Conservation (phyloP, 257 asterid genomes). For the Solanum ossicruentum region DNA sequence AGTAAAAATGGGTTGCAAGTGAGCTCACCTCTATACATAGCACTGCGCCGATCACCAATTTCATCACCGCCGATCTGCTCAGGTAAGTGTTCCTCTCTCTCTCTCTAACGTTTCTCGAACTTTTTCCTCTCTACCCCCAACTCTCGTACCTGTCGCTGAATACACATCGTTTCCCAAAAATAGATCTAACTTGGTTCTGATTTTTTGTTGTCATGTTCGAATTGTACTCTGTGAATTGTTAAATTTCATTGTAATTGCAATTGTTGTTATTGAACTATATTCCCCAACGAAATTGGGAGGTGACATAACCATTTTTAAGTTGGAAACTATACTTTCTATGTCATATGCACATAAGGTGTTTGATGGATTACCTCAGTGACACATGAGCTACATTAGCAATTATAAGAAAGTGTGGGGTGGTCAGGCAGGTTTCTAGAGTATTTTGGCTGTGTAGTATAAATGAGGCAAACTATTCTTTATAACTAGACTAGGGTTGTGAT, state of each 20-base stretch:
- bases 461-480: neutral
- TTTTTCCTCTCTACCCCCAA: neutral
- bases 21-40: neutral
- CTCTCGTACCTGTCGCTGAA: neutral
- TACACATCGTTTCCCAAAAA: neutral
- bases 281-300: neutral
- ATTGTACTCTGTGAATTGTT: neutral
- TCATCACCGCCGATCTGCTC: neutral
- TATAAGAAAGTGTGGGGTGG: neutral
- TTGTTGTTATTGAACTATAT: neutral
- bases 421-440: neutral
- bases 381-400: neutral
- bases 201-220: neutral
- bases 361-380: neutral
- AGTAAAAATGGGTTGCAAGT: neutral
- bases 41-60: too few species aligned
- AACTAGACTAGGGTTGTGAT: neutral
- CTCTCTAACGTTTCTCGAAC: neutral
- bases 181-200: neutral
- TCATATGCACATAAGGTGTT: neutral
- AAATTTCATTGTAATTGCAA: neutral
- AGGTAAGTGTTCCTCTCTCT: neutral
- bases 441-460: neutral
- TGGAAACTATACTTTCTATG: neutral
- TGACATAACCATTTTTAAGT: neutral